Percentiles rank a stretch among this genome's conserved stretches.
Conservation (phyloP, 495 filamentous ascomycete genomes). For the Neurospora sp. region DNA sequence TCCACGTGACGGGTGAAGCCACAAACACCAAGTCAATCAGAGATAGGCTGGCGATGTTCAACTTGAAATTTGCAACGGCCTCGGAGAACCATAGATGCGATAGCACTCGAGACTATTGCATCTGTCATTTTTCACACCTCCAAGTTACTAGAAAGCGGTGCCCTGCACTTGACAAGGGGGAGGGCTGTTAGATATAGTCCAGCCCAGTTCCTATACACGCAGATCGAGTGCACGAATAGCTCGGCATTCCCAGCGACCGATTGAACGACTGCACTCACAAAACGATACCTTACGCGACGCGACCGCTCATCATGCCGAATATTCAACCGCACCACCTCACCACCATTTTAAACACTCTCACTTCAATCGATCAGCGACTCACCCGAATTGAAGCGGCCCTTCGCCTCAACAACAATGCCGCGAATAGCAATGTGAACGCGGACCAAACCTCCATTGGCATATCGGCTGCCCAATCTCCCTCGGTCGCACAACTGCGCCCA, state of each 20-base stretch:
- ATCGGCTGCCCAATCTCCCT: background rate
- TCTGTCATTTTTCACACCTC: background rate
- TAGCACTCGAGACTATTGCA: background rate
- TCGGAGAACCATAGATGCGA: background rate
- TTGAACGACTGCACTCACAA: background rate
- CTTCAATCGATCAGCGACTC: constrained; percentile 27
- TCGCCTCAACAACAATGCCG: background rate
- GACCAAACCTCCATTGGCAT: background rate
- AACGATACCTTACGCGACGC: background rate
- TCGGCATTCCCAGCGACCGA: background rate
- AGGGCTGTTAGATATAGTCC: background rate
- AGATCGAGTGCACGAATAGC: background rate
- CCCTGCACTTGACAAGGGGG: background rate
- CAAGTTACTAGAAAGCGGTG: background rate
- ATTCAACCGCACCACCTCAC: constrained; percentile 13
- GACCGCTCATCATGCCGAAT: background rate
- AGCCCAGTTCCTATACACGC: background rate
- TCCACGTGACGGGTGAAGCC: background rate
- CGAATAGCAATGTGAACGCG: background rate
- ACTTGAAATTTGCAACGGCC: background rate
- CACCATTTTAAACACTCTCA: constrained; percentile 19
- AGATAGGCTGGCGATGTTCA: background rate
- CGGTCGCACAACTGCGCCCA: background rate
- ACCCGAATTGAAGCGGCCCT: constrained; percentile 20
- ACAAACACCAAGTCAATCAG: background rate